Conservation (phyloP, 148 eudicot species). For the Chenopodium quinoa region DNA sequence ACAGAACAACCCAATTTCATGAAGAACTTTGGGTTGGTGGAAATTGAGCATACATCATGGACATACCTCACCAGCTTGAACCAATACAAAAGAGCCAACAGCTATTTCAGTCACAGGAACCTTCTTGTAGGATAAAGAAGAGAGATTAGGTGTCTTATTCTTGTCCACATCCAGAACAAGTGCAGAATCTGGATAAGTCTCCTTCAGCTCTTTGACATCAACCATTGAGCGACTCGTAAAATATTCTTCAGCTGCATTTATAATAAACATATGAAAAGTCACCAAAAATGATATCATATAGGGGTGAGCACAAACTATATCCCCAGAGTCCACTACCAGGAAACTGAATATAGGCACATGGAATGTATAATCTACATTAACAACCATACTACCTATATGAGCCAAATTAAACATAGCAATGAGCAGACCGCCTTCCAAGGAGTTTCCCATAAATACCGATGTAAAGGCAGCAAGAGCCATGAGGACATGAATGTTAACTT, state of each 20-base stretch:
- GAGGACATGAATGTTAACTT: slow-evolving; percentile 95
- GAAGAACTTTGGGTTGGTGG: no score
- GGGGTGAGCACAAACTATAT: neutral
- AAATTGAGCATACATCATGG: no score
- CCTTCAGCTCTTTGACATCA: slow-evolving; percentile 93
- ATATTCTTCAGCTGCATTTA: slow-evolving; percentile 87
- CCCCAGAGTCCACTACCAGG: neutral
- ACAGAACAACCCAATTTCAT: neutral
- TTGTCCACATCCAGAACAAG: slow-evolving; percentile 59
- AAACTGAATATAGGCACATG: neutral
- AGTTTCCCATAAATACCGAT: slow-evolving; percentile 87
- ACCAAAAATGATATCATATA: neutral
- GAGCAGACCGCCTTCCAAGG: slow-evolving; percentile 93
- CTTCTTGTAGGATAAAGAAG: slow-evolving; percentile 65
- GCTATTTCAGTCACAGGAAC: slow-evolving; percentile 75
- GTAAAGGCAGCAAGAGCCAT: slow-evolving; percentile 99
- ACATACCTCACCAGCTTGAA: slow-evolving; percentile 99
- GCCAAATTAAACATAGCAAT: slow-evolving; percentile 98
- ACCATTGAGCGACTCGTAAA: slow-evolving; percentile 91
- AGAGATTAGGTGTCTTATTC: slow-evolving; percentile 48
- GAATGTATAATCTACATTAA: neutral
- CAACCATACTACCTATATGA: slow-evolving; percentile 69
- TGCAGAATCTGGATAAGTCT: slow-evolving; percentile 88
- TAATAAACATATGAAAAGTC: slow-evolving; percentile 17
- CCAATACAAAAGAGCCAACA: slow-evolving; percentile 90